Evolutionary conservation across 1,284 basidiomycete genomes (phyloP), one percentile per base, ranked within the genome.

Genomic region (Pseudozyma flocculosa): DNA sequence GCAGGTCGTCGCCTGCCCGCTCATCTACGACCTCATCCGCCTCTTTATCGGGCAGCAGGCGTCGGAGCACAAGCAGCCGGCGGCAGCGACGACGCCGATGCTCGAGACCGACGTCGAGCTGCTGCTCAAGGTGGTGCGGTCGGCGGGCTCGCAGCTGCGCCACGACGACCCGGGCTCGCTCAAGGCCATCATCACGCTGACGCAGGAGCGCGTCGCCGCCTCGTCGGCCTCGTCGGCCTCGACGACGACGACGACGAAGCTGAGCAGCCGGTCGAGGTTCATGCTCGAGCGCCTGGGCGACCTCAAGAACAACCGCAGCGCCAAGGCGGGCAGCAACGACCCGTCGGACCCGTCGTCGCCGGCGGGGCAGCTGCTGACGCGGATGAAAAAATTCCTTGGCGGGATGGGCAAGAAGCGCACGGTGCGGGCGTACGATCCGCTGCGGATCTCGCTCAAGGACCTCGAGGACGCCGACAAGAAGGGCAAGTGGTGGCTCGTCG

Each of bases 401-500:
- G 57, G 61, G 0, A 45, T 78, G 51, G 54, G 46, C 22, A 68
- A 62, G 45, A 68, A 66, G 49, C 72, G 61, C 14, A 69, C 63
- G 4, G 41, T 76, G n/a, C 47, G 60, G 17, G 40, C 54, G 18
- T 54, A 71, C 44, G 64, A 73, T n/a, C 54, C 68, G 8, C 40
- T 76, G 10, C 58, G 73, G 1, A 64, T 78, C 18, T 61, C 60
- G 30, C 46, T 97, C 19, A 82, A 84, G n/a, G 94, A 98, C 78
- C 82, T 98, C 11, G 87, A 86, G 54, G 85, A 87, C 1, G 88
- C 92, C 0, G 86, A 90, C 50, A 88, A 84, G 26, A 89, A 87
- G 72, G 95, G 95, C 2, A 95, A 94, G 80, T 98, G 95, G 95
- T 98, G 95, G 95, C 83, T 97, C 2, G 90, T 97, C 34, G 95